phyloP scores from a whole-genome alignment of 768 basidiomycete species.

The Dendrothele bispora region DNA sequence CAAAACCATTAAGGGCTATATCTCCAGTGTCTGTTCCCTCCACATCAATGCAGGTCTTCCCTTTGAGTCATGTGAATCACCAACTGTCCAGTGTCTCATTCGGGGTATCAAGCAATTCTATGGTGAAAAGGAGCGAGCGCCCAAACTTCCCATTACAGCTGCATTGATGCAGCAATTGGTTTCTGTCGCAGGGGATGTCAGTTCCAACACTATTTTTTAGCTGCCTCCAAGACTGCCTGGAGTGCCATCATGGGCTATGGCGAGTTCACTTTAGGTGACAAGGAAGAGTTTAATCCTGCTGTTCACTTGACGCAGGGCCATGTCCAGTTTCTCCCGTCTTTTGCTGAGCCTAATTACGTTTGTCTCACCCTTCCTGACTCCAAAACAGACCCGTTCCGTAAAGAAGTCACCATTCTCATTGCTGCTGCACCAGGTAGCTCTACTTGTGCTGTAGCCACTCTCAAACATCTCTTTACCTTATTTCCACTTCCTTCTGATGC shows the following conservation, averaged over 20 bases:
- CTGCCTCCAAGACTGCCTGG: conserved; percentile 15
- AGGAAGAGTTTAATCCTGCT: conserved; percentile 10
- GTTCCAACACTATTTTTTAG: too few relatives aligned
- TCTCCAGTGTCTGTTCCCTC: conserved; percentile 22
- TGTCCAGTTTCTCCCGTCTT: background rate
- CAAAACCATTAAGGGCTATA: too few relatives aligned
- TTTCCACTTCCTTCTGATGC: background rate
- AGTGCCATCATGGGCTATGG: conserved; percentile 9
- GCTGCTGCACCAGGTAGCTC: conserved; percentile 13
- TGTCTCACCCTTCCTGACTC: conserved; percentile 29
- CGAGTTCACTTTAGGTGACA: conserved; percentile 12
- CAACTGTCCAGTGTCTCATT: conserved; percentile 24
- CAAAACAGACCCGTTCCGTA: conserved; percentile 37
- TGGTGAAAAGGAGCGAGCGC: too few relatives aligned
- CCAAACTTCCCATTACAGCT: conserved; percentile 22
- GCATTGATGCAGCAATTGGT: background rate
- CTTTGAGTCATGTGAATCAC: conserved; percentile 21
- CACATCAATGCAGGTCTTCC: conserved; percentile 28
- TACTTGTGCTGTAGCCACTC: background rate
- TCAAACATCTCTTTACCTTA: background rate
- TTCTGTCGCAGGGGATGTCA: too few relatives aligned
- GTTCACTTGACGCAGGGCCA: conserved; percentile 13
- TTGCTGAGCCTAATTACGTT: conserved; percentile 19
- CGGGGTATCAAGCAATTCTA: conserved; percentile 30
- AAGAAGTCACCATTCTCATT: conserved; percentile 22